phyloP scores from a whole-genome alignment of 768 basidiomycete species.

The Ramaria rubella region DNA sequence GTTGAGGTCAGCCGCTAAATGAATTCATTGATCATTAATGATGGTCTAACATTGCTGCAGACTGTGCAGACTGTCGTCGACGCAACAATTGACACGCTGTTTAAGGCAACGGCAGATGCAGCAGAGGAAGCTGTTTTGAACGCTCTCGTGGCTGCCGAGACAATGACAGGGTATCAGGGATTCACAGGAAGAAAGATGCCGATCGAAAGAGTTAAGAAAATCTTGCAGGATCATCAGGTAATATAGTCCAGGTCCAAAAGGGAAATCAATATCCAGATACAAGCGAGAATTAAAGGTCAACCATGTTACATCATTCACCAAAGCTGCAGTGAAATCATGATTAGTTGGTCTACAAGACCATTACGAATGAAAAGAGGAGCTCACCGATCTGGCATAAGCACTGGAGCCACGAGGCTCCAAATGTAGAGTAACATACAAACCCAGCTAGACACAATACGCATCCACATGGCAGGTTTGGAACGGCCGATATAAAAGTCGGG shows the following conservation, averaged over 20 bases:
- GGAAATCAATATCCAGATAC: not conserved
- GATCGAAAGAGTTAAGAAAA: conserved; percentile 1
- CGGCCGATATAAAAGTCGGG: conserved; percentile 87
- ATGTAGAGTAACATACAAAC: conserved; percentile 79
- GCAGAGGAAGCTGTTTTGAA: conserved; percentile 1
- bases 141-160: not conserved
- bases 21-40: no score
- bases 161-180: conserved; percentile 1
- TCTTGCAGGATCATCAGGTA: not conserved
- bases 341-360: not conserved
- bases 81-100: not conserved
- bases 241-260: not conserved
- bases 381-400: conserved; percentile 85
- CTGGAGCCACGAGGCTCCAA: conserved; percentile 86
- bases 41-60: no score
- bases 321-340: not conserved
- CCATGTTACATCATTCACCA: not conserved
- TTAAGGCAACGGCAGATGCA: conserved; percentile 1
- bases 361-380: conserved; percentile 18
- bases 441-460: conserved; percentile 95
- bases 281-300: not conserved
- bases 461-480: conserved; percentile 98
- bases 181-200: not conserved
- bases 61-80: not conserved
- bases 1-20: no score